Evolutionary conservation across 2,329 filamentous ascomycete species (phyloP).

Genomic region (Ophiostoma sp.): DNA sequence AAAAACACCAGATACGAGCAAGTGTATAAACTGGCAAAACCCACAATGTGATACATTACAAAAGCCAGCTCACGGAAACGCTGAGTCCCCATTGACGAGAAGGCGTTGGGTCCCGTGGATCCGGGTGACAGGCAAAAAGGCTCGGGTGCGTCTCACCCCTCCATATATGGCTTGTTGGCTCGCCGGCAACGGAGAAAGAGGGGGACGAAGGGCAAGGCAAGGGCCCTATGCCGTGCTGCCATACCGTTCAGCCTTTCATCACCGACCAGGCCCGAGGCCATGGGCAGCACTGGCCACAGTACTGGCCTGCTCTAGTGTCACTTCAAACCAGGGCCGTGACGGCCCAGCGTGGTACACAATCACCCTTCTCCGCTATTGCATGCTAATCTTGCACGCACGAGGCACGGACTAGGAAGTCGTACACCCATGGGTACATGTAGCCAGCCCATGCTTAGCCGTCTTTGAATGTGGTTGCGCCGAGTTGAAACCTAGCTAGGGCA

Average conservation of each 20-base stretch:
- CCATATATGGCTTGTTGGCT: neutral
- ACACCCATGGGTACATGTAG: neutral
- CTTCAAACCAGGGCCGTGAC: neutral
- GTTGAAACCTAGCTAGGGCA: neutral
- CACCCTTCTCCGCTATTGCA: neutral
- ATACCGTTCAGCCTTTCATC: neutral
- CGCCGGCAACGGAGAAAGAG: slow-evolving; percentile 3
- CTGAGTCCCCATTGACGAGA: neutral
- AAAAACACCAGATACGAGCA: neutral
- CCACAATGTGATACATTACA: neutral
- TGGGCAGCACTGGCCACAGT: neutral
- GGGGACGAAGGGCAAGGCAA: neutral
- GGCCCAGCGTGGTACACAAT: neutral
- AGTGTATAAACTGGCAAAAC: neutral
- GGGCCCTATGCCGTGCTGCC: neutral
- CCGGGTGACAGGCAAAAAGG: neutral
- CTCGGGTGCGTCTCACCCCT: neutral
- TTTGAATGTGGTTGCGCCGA: neutral
- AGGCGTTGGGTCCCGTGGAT: neutral
- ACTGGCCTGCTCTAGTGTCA: neutral
- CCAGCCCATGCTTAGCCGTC: neutral
- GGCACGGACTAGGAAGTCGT: neutral
- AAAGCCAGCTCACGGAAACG: neutral
- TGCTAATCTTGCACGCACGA: too few species aligned
- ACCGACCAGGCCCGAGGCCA: neutral